Base-by-base conservation (phyloP, 2,329 filamentous ascomycete genomes). In the Alternaria sp. region DNA sequence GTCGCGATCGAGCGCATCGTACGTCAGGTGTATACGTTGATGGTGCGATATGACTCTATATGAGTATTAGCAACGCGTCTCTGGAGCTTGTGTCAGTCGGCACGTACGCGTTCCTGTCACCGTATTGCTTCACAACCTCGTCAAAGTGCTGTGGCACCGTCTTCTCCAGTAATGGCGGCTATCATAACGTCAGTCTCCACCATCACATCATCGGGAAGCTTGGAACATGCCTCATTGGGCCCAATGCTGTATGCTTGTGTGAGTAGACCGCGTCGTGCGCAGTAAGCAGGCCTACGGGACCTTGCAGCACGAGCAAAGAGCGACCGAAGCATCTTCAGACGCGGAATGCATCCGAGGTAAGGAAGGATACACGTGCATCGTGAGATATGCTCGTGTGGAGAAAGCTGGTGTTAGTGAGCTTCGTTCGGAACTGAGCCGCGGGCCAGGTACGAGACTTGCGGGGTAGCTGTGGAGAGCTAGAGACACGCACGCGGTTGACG, bases 61-160 rank as follows among this genome's bases (percentile, higher is more conserved):
- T 11, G 14, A 28, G 18, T 28, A 44, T 66, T 50, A 73, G 61
- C 23, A 14, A 28, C 12, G 20, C 46, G 14, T 21, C 12, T 3
- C 3, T 15, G 18, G 5, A 6, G 18, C 12, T 11, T 12, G 2
- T 15, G 5, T 7, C 7, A 12, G 4, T 12, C 10, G 47, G 21
- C n/a, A 64, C 85, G 73, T 69, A 89, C 85, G 88, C 88, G 69
- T 83, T 84, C 7, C 85, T 84, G 77, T 93, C 90, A 25, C 91
- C 91, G 78, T 89, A 83, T 37, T 82, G 75, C 9, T 85, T 85
- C 41, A 93, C 91, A 41, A 92, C 84, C 2, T 84, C 83, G 8
- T 87, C 84, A 73, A 95, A 94, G 75, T 95, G 90, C 66, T 92
- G 82, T 0, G 91, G 90, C 58, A 94, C 88, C 1, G 92, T 94